Base-by-base conservation (phyloP, 306 rosid species). In the Ziziphus jujuba region DNA sequence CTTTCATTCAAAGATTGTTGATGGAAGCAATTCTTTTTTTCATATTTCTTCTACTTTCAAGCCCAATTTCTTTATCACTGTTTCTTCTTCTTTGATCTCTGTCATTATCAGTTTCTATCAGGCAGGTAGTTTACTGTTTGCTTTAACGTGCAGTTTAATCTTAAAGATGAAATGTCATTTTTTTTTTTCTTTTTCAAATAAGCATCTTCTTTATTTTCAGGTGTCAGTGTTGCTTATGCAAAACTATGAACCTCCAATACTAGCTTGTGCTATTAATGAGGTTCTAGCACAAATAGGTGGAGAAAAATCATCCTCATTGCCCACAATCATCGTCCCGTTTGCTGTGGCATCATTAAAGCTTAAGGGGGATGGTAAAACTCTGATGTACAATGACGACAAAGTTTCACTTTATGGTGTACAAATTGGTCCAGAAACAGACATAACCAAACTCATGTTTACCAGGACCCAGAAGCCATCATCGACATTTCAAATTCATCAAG, bases 261-360 rank as follows among this genome's bases (percentile, higher is more conserved):
- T 88, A 58, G 88, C 84, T 48, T 88, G 97, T 57, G 96, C 91
- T 55, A 60, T 91, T 40, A 78, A 80, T 66, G 96, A 88, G 82
- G 80, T 88, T 58, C 87, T 91, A 1, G 56, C 72, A 45, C 79
- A 77, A 44, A 71, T 91, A 74, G 72, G 73, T 0, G 83, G 69
- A 60, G 81, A 66, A 48, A 47, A 69, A 10, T 71, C 75, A 56
- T 86, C 89, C 72, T 47, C 56, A 7, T 35, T 57, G 8, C 92
- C 92, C 38, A 72, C 86, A 45, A 73, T 91, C 56, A 63, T 88
- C 65, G 82, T 76, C 57, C 97, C 96, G 43, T 78, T 82, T 80
- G 52, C 81, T 33, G 63, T 88, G 53, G 69, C 81, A 48, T 76
- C 87, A 67, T 87, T 88, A 64, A 82, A 84, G 78, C 76, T 91